Conservation (phyloP, 352 stramenopile species). For the Phytophthora meadii region DNA sequence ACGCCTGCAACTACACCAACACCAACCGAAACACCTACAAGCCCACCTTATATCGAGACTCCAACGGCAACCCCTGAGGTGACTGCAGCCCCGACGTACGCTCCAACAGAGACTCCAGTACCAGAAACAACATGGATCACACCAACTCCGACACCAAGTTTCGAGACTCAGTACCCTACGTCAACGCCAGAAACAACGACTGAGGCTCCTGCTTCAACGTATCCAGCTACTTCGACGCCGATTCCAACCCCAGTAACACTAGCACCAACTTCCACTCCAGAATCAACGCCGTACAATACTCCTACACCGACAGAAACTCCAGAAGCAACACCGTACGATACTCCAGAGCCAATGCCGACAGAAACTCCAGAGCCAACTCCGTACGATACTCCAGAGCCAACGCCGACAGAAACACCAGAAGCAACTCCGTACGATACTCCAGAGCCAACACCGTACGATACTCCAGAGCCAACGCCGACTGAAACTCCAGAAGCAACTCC, state of each 20-base stretch:
- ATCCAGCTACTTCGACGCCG: background rate
- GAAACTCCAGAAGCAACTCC: background rate
- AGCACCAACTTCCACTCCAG: background rate
- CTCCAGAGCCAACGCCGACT: no score
- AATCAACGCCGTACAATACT: background rate
- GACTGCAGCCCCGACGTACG: slow-evolving; percentile 6
- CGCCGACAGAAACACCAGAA: slow-evolving; percentile 7
- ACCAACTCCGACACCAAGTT: background rate
- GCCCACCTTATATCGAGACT: background rate
- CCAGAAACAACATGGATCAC: background rate
- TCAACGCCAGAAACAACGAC: background rate
- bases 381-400: background rate
- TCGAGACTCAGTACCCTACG: slow-evolving; percentile 3
- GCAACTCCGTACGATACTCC: background rate
- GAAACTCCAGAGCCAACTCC: no score
- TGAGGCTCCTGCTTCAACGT: background rate
- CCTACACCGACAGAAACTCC: background rate
- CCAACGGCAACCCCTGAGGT: background rate
- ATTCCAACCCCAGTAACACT: background rate
- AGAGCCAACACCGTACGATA: background rate
- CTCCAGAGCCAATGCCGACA: no score
- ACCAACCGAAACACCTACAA: background rate
- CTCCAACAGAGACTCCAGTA: slow-evolving; percentile 2
- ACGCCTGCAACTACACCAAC: background rate
- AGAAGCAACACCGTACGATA: background rate